Base-by-base conservation (phyloP, 208 protist genomes). In the Wallacemonas sp. region DNA sequence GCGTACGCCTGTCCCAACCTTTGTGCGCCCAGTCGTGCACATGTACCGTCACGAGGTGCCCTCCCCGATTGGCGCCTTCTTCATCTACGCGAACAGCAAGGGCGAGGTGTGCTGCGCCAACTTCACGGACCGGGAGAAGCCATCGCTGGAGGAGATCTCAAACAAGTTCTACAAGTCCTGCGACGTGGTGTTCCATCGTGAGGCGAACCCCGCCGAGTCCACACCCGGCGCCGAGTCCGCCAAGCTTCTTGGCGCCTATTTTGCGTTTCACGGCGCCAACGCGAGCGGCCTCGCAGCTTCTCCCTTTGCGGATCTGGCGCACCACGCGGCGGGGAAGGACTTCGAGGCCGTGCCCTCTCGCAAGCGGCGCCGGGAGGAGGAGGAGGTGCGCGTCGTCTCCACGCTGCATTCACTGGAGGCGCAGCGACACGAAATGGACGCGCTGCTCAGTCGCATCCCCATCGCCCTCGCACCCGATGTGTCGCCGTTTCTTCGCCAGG, bases 91-190 rank as follows among this genome's bases (percentile, higher is more conserved):
- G n/a, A 80, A 92, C 52, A 60, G 11, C 16, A 73, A 81, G n/a
- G 85, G 81, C 2, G 78, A 74, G 16, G 72, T 92, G 47, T 72
- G 80, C 9, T 76, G 76, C 46, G 81, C 79, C 55, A 75, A 80
- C 65, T 92, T 81, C 81, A 38, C 32, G 5, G 52, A 58, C 0
- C 14, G 23, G 14, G 52, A 58, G 23, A 33, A 58, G 32, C 17
- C 8, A 9, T 9, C 32, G 4, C 26, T 58, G 43, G 26, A 24
- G 27, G 77, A 41, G 41, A 29, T n/a, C n/a, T 55, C 21, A 9
- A 52, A 19, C 26, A 8, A 21, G 3, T 27, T 32, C 21, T 52
- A 29, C 44, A 56, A 66, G 30, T 41, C 39, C 0, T 46, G 41
- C 30, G 1, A 66, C 14, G 14, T 46, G 2, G 41, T 66, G 16